Base-by-base conservation (phyloP, 169 alveolate genomes). In the Eimeria maxima region DNA sequence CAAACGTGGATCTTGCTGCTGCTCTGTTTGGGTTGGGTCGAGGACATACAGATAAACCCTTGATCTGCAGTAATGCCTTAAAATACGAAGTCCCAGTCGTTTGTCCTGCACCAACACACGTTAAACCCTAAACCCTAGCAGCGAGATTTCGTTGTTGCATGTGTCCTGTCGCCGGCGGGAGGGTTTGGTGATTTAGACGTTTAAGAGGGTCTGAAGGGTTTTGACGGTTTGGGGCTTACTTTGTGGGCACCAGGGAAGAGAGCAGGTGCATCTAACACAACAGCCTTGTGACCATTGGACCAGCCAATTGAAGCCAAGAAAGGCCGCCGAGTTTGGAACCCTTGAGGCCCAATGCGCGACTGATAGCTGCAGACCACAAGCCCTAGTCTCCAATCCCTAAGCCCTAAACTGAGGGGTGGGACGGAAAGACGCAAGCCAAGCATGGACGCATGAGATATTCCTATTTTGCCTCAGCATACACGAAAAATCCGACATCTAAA, bases 341-440 rank as follows among this genome's bases (percentile, higher is more conserved):
- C 93, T 57, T 89, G 96, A 16, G 97, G 96, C 24, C 97, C 97
- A 24, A 96, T 96, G 33, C 96, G 87, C 18, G 97, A 92, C 81
- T 94, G 95, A 42, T 94, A 90, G 42, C 95, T 90, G 45, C 74
- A 50, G 18, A 67, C 74, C 33, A 2, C 74, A 65, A 1, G 4
- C 74, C 74, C 74, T 65, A 4, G 20, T 14, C 74, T n/a, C 4
- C 20, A 65, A 65, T 3, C 74, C 74, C 74, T 65, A 65, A 65
- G 4, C 74, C 74, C 74, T 65, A 65, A 4, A 65, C 74, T n/a
- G 3, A 53, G 1, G 3, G 60, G 60, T 53, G 60, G 60, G 0
- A 53, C 20, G 57, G 57, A 11, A 50, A 50, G 57, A 5, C 5
- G 18, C 57, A 50, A 50, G 57, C 57, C 5, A 50, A 50, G 5